Evolutionary conservation across 352 stramenopile species (phyloP).

Genomic region (Globisporangium barbulae): DNA sequence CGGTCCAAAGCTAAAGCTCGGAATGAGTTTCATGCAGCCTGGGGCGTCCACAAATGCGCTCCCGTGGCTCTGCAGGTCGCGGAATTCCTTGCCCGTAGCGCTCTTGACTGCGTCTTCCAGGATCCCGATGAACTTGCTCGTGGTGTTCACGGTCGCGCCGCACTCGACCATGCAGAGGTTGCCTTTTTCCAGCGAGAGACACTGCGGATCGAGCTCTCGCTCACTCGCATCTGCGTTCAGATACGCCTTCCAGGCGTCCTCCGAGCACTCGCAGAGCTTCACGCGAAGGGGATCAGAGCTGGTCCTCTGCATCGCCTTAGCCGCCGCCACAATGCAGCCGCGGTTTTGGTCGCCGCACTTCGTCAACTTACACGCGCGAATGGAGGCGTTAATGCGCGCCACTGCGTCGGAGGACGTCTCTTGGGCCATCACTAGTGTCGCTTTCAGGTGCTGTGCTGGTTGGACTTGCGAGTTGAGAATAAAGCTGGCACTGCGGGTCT

Average conservation of each 20-base stretch:
- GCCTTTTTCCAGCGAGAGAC: background rate
- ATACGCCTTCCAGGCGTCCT: background rate
- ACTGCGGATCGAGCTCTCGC: background rate
- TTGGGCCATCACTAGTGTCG: background rate
- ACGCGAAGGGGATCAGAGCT: background rate
- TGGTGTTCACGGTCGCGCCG: background rate
- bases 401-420: background rate
- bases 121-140: background rate
- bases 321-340: background rate
- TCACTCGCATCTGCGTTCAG: background rate
- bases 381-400: background rate
- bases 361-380: background rate
- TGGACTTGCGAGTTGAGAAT: background rate
- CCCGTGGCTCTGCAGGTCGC: background rate
- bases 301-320: background rate
- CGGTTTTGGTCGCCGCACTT: background rate
- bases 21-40: background rate
- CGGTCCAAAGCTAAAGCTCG: background rate
- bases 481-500: background rate
- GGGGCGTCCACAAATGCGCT: background rate
- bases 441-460: background rate
- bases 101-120: background rate
- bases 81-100: background rate
- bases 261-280: background rate
- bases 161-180: conserved; percentile 1